Base-by-base conservation (phyloP, 1,284 basidiomycete species). In the Fistulina hepatica region DNA sequence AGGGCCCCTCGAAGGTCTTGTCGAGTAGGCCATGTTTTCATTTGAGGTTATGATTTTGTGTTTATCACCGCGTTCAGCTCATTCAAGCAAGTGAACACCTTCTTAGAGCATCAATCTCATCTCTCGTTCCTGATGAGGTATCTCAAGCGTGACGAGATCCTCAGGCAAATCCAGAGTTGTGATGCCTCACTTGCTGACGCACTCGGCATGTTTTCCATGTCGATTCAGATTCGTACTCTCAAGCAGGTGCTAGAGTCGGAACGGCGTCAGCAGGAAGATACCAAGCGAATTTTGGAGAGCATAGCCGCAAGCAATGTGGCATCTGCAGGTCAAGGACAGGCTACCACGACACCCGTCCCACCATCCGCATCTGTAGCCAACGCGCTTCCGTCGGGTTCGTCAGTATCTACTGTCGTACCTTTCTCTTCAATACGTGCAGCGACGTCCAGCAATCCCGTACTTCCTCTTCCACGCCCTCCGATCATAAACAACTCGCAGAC, bases 41-140 rank as follows among this genome's bases (percentile, higher is more conserved):
- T 6, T 30, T n/a, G 17, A n/a, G 33, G 5, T 19, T 16, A 21
- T 6, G 21, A 19, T 13, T 25, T 17, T 16, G 17, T 17, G 17
- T 36, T 36, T 2, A 44, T 19, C 17, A 15, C 11, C n/a, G 4
- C 19, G 6, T 34, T 4, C 21, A 71, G 63, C 13, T 54, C 64
- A 0, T 74, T 71, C 46, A 47, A 51, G 6, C 27, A 63, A 33
- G 70, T 83, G 2, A 60, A 65, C 33, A 47, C 55, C 5, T 66
- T 83, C 46, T 63, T 82, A 13, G 50, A 67, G 41, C 76, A 73
- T 44, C 75, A 81, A 44, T 63, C 67, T 8, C 67, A 71, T 36
- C 61, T 80, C 2, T 79, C 82, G 0, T 88, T 86, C 60, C 55
- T 89, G 44, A 85, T 84, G 57, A 68, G 81, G 2, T 88, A 85